Conservation (phyloP, 176 grass and related monocot genomes). For the Triticum timopheevii region DNA sequence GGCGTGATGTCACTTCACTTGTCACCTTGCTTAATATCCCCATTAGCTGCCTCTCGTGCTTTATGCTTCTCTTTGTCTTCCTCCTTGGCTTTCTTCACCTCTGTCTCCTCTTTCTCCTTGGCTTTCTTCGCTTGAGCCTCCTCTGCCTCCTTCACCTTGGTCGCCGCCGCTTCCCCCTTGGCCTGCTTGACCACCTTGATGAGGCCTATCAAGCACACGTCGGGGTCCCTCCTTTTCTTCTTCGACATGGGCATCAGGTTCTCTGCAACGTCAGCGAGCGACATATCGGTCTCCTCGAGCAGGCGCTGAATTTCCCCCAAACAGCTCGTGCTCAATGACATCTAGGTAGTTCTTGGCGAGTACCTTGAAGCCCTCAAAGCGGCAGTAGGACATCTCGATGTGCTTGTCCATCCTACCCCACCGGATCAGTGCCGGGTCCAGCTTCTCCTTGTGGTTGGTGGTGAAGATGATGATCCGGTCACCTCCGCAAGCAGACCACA, state of each 20-base stretch:
- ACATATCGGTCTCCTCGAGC: constrained; percentile 36
- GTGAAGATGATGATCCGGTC: constrained; percentile 40
- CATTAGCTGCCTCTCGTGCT: too few species aligned
- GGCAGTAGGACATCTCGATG: constrained; percentile 73
- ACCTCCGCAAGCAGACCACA: constrained; percentile 70
- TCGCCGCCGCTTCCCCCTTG: too few species aligned
- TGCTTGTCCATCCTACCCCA: constrained; percentile 80
- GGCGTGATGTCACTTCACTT: too few species aligned
- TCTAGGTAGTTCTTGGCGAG: constrained; percentile 57
- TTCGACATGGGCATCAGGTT: constrained; percentile 38
- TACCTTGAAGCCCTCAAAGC: constrained; percentile 60
- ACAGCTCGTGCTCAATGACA: constrained; percentile 24
- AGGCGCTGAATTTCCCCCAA: background rate
- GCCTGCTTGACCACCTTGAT: too few species aligned
- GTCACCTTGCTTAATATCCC: too few species aligned
- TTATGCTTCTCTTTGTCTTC: too few species aligned
- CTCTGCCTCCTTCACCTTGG: too few species aligned
- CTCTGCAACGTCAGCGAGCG: constrained; percentile 53
- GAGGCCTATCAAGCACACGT: too few species aligned
- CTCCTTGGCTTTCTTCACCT: too few species aligned
- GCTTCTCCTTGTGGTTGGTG: constrained; percentile 26
- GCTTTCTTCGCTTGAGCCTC: too few species aligned
- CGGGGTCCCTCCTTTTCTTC: too few species aligned
- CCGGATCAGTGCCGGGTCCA: constrained; percentile 64
- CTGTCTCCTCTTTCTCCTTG: too few species aligned